Conservation (phyloP, 2,329 filamentous ascomycete genomes). For the Claviceps purpurea region DNA sequence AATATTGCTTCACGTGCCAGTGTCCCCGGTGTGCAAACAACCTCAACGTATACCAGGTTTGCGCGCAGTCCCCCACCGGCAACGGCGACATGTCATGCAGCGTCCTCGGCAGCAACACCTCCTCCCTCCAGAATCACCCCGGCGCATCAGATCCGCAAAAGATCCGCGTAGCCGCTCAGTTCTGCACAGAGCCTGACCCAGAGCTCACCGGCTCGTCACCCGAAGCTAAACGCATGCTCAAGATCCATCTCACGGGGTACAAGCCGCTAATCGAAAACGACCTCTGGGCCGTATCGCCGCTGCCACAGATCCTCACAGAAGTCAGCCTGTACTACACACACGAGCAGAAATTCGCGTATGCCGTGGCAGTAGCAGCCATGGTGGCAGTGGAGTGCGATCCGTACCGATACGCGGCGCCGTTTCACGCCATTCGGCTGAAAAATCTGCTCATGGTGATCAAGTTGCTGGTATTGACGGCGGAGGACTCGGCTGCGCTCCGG, state of each 20-base stretch:
- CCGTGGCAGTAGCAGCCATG: slow-evolving; percentile 34
- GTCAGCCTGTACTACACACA: slow-evolving; percentile 32
- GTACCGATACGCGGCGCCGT: slow-evolving; percentile 35
- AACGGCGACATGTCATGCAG: slow-evolving; percentile 28
- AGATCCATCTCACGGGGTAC: slow-evolving; percentile 7
- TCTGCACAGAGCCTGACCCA: neutral
- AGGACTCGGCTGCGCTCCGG: slow-evolving; percentile 17
- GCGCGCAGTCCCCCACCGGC: slow-evolving; percentile 23
- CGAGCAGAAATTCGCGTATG: slow-evolving; percentile 26
- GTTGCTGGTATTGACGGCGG: slow-evolving; percentile 35
- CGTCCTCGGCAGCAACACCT: slow-evolving; percentile 19
- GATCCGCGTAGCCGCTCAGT: slow-evolving; percentile 7
- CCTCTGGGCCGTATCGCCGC: slow-evolving; percentile 36
- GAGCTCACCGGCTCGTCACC: neutral
- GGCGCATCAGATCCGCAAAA: slow-evolving; percentile 13
- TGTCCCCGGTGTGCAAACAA: slow-evolving; percentile 37
- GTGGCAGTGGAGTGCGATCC: slow-evolving; percentile 34
- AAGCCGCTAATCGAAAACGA: slow-evolving; percentile 12
- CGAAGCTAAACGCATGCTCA: neutral
- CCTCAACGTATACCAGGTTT: slow-evolving; percentile 41
- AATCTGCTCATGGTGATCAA: slow-evolving; percentile 38
- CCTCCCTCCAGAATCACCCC: slow-evolving; percentile 8
- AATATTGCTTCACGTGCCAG: slow-evolving; percentile 39
- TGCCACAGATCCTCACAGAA: slow-evolving; percentile 31
- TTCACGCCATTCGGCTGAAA: slow-evolving; percentile 36